phyloP scores from a whole-genome alignment of 2,329 filamentous ascomycete species.

The Xylaria sp. region DNA sequence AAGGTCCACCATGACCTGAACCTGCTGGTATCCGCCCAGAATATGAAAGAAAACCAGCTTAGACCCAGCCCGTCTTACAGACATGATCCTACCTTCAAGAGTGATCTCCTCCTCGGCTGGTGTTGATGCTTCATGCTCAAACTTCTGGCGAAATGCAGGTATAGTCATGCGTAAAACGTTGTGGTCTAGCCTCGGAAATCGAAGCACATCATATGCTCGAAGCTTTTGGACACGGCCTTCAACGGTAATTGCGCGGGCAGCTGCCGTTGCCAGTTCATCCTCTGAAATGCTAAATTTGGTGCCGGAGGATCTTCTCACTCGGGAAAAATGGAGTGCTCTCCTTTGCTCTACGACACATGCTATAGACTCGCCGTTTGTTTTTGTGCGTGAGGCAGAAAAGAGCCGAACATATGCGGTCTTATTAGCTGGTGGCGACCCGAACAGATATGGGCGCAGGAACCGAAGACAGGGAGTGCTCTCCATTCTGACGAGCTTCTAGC shows the following conservation, averaged over 20 bases:
- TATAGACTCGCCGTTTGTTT: slow-evolving; percentile 32
- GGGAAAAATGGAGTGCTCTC: slow-evolving; percentile 34
- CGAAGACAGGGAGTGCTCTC: slow-evolving; percentile 55
- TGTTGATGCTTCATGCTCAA: slow-evolving; percentile 40
- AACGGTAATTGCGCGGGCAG: slow-evolving; percentile 31
- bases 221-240: slow-evolving; percentile 62
- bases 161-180: slow-evolving; percentile 51
- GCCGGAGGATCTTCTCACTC: slow-evolving; percentile 11
- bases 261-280: slow-evolving; percentile 23
- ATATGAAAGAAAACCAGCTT: slow-evolving; percentile 89
- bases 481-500: slow-evolving; percentile 52
- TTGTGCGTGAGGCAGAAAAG: slow-evolving; percentile 56
- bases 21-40: slow-evolving; percentile 72
- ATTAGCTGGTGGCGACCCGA: slow-evolving; percentile 51
- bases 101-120: slow-evolving; percentile 45
- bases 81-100: slow-evolving; percentile 48
- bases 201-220: slow-evolving; percentile 57
- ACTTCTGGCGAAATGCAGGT: slow-evolving; percentile 51
- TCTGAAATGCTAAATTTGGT: background rate
- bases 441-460: slow-evolving; percentile 67
- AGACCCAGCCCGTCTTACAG: slow-evolving; percentile 60
- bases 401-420: slow-evolving; percentile 59
- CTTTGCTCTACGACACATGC: slow-evolving; percentile 34
- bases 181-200: slow-evolving; percentile 64
- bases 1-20: slow-evolving; percentile 82